Evolutionary conservation across 2,329 filamentous ascomycete genomes (phyloP).

Genomic region (Eurotiales sp.): DNA sequence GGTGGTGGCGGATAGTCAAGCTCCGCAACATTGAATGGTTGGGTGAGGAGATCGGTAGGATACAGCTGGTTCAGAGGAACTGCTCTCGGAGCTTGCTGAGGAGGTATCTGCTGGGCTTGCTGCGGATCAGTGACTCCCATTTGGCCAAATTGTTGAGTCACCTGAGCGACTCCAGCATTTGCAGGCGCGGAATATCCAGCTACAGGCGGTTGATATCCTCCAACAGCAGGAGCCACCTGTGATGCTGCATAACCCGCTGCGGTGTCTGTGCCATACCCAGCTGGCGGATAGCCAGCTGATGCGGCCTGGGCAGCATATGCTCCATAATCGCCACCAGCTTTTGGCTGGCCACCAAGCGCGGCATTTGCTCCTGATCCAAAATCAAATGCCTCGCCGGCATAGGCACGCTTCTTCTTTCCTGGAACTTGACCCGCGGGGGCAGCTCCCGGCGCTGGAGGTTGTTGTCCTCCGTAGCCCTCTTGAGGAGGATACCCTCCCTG

Average conservation of each 20-base stretch:
- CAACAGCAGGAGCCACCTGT: constrained; percentile 38
- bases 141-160: constrained; percentile 78
- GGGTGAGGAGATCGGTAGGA: constrained; percentile 83
- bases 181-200: constrained; percentile 60
- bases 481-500: constrained; percentile 51
- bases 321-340: constrained; percentile 59
- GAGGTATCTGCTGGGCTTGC: constrained; percentile 45
- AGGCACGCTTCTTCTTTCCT: constrained; percentile 78
- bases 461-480: constrained; percentile 46
- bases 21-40: constrained; percentile 92
- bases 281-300: constrained; percentile 42
- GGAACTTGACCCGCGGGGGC: constrained; percentile 33
- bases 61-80: constrained; percentile 78
- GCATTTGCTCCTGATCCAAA: constrained; percentile 86
- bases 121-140: constrained; percentile 65
- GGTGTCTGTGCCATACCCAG: constrained; percentile 43
- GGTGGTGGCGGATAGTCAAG: constrained; percentile 86
- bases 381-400: constrained; percentile 91
- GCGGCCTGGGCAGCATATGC: constrained; percentile 55
- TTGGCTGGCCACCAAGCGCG: constrained; percentile 46
- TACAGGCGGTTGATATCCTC: constrained; percentile 65
- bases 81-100: constrained; percentile 47
- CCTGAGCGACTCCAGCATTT: constrained; percentile 59
- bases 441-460: constrained; percentile 30
- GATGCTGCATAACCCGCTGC: constrained; percentile 21